phyloP scores from a whole-genome alignment of 2,329 filamentous ascomycete genomes.

The Didymella pinodella region DNA sequence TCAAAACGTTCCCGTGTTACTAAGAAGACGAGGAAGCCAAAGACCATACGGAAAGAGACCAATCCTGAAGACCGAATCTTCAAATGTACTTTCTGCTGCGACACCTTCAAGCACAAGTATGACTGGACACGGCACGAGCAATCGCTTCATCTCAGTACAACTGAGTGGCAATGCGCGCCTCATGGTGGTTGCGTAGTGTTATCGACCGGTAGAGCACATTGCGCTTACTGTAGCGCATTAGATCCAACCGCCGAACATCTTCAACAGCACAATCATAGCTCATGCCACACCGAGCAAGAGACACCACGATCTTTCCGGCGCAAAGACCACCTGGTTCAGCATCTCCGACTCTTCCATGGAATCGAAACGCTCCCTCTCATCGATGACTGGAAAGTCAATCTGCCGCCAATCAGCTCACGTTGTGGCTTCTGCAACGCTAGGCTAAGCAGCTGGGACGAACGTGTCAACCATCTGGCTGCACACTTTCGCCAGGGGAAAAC shows the following conservation, averaged over 20 bases:
- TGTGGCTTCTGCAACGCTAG: slow-evolving; percentile 37
- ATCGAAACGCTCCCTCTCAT: slow-evolving; percentile 46
- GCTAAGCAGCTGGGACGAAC: slow-evolving; percentile 35
- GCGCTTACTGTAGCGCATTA: slow-evolving; percentile 20
- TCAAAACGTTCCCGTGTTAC: slow-evolving; percentile 51
- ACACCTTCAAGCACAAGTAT: slow-evolving; percentile 41
- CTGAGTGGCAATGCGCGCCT: slow-evolving; percentile 36
- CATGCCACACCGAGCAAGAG: slow-evolving; percentile 29
- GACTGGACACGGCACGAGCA: slow-evolving; percentile 44
- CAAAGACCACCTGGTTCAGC: slow-evolving; percentile 41
- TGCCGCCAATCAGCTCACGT: slow-evolving; percentile 31
- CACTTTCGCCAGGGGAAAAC: slow-evolving; percentile 36
- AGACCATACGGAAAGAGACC: slow-evolving; percentile 1
- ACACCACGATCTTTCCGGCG: slow-evolving; percentile 40
- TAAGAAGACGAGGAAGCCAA: slow-evolving; percentile 18
- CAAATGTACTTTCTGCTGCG: slow-evolving; percentile 44
- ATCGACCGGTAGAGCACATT: slow-evolving; percentile 55
- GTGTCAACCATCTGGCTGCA: slow-evolving; percentile 36
- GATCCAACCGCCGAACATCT: slow-evolving; percentile 22
- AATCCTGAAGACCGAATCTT: slow-evolving; percentile 25
- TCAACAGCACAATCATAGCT: slow-evolving; percentile 31
- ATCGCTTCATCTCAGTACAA: slow-evolving; percentile 38
- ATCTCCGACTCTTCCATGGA: slow-evolving; percentile 36
- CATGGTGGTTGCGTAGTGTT: slow-evolving; percentile 53
- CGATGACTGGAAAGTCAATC: slow-evolving; percentile 34